Conservation (phyloP, 2,329 filamentous ascomycete genomes). For the Cordyceps farinosa region DNA sequence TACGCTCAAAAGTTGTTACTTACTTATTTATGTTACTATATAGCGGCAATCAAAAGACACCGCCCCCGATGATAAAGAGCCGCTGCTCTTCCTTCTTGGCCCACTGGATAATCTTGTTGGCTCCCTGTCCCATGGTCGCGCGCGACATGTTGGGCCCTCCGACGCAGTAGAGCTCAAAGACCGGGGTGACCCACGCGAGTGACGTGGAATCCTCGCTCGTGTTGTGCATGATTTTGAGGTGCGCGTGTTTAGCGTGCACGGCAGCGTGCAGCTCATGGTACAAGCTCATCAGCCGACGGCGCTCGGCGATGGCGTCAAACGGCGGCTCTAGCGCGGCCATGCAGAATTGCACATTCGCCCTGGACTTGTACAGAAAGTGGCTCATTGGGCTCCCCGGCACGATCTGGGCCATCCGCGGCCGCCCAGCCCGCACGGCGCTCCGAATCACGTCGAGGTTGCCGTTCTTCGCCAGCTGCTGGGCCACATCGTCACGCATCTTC, state of each 20-base stretch:
- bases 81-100: conserved; percentile 87
- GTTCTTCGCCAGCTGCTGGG: conserved; percentile 69
- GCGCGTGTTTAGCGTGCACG: conserved; percentile 79
- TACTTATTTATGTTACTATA: background rate
- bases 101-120: conserved; percentile 89
- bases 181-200: conserved; percentile 84
- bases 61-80: conserved; percentile 96
- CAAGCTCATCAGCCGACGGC: conserved; percentile 72
- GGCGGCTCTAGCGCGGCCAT: conserved; percentile 78
- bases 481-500: conserved; percentile 62
- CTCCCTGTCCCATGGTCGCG: conserved; percentile 71
- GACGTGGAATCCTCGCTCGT: conserved; percentile 72
- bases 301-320: conserved; percentile 56
- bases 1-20: conserved; percentile 4
- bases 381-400: conserved; percentile 75
- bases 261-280: conserved; percentile 83
- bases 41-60: conserved; percentile 58
- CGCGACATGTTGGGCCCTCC: conserved; percentile 68
- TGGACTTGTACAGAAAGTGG: conserved; percentile 95
- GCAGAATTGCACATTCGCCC: conserved; percentile 90
- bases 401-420: conserved; percentile 69
- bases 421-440: conserved; percentile 65
- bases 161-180: conserved; percentile 95
- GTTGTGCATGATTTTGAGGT: conserved; percentile 82
- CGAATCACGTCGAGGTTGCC: conserved; percentile 72